Evolutionary conservation across 352 stramenopile genomes (phyloP), one percentile per base, ranked within the genome.

Genomic region (Thalassiosira exigua): DNA sequence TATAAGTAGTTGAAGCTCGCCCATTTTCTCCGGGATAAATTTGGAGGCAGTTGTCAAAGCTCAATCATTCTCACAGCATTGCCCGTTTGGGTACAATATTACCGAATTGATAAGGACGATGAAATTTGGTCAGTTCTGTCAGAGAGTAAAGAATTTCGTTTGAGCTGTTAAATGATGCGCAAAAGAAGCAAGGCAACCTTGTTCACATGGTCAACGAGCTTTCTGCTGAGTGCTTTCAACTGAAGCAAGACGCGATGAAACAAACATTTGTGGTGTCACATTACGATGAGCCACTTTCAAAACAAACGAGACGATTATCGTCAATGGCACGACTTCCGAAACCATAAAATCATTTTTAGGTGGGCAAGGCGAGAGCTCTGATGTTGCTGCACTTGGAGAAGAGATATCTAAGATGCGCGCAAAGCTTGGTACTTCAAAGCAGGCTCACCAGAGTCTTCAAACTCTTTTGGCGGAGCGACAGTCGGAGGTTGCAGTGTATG

Each of bases 1-100:
- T 98, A 98, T 70, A 86, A 94, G 0, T 92, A 98, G 61, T 98
- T 95, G 4, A 98, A 98, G 72, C 91, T 99, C 39, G 98, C 96
- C 3, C 96, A 94, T 67, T 48, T 94, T 4, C 61, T 95, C 7
- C 95, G 96, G 78, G 95, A 98, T 62, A 96, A 94, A 32, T 90
- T 99, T 19, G 96, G 96, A 21, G 96, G 96, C 29, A 98, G 98
- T 80, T 98, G 95, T 42, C 95, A 96, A 69, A 98, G 96, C 32
- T 92, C 98, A 36, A 94, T 98, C 81, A 96, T 99, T 75, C 76
- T 87, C 14, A 90, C 86, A 0, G 83, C 70, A 27, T 89, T 80
- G 27, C 81, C 78, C 11, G 79, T 81, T n/a, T 88, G 76, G n/a
- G 2, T 88, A 87, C 59, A 92, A 83, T 74, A 88, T 90, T 58